Conservation (phyloP, 2,329 filamentous ascomycete species). For the Sphaerostilbella broomeana region DNA sequence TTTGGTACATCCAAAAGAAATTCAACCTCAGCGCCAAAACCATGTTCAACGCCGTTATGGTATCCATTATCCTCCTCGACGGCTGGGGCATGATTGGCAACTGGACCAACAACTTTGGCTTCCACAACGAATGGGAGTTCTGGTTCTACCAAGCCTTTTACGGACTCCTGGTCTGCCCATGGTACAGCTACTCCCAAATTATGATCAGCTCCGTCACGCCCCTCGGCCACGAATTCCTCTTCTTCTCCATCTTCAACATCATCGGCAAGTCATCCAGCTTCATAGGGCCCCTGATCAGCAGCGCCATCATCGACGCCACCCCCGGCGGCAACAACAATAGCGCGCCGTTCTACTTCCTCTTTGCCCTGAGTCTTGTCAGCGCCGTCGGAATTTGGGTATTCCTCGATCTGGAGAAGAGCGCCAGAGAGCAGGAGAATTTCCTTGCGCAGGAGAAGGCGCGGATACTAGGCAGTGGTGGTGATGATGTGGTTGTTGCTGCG, state of each 20-base stretch:
- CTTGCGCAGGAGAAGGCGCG: slow-evolving; percentile 31
- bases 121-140: slow-evolving; percentile 40
- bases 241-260: slow-evolving; percentile 63
- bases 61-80: slow-evolving; percentile 55
- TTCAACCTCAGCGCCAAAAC: slow-evolving; percentile 55
- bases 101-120: slow-evolving; percentile 38
- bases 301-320: slow-evolving; percentile 59
- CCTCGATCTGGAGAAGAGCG: slow-evolving; percentile 55
- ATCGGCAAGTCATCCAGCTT: slow-evolving; percentile 63
- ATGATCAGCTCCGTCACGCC: slow-evolving; percentile 66
- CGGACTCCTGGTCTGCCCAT: slow-evolving; percentile 60
- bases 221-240: slow-evolving; percentile 61
- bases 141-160: slow-evolving; percentile 50
- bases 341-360: slow-evolving; percentile 61
- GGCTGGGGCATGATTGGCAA: slow-evolving; percentile 42
- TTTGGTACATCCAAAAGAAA: slow-evolving; percentile 56
- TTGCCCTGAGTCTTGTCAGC: slow-evolving; percentile 50
- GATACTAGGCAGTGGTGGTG: no score
- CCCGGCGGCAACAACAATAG: slow-evolving; percentile 48
- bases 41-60: slow-evolving; percentile 61
- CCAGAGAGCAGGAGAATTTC: slow-evolving; percentile 51
- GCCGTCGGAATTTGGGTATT: slow-evolving; percentile 47
- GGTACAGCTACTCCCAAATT: slow-evolving; percentile 65
- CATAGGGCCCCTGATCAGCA: slow-evolving; percentile 62
- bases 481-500: slow-evolving; percentile 2